Evolutionary conservation across 805 yeast species (phyloP).

Genomic region (Candida argentea): DNA sequence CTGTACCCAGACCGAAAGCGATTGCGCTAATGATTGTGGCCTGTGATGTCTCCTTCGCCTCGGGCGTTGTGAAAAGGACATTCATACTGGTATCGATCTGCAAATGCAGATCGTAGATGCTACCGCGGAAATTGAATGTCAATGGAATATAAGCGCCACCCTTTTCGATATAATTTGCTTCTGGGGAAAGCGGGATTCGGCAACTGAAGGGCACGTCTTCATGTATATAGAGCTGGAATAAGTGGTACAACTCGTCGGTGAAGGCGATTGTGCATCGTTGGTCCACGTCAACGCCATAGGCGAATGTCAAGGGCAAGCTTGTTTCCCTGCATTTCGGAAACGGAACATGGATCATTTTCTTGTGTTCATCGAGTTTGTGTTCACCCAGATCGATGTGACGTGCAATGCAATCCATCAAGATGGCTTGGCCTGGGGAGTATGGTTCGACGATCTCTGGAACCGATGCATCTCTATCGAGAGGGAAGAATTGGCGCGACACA

Average conservation of each 20-base stretch:
- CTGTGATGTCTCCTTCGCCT: slow-evolving; percentile 15
- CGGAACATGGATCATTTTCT: slow-evolving; percentile 43
- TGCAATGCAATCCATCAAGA: slow-evolving; percentile 50
- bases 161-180: slow-evolving; percentile 29
- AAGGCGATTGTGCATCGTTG: slow-evolving; percentile 52
- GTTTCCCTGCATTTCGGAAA: slow-evolving; percentile 63
- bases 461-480: slow-evolving; percentile 27
- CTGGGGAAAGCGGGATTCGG: slow-evolving; percentile 43
- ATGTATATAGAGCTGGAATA: slow-evolving; percentile 67
- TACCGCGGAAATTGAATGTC: slow-evolving; percentile 56
- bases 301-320: slow-evolving; percentile 44
- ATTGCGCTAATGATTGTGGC: slow-evolving; percentile 42
- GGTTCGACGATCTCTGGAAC: slow-evolving; percentile 27
- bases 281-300: slow-evolving; percentile 42
- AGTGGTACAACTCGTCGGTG: slow-evolving; percentile 56
- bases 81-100: slow-evolving; percentile 55
- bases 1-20: slow-evolving; percentile 53
- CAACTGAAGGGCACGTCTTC: slow-evolving; percentile 72
- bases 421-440: slow-evolving; percentile 27
- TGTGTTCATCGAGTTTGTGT: slow-evolving; percentile 57
- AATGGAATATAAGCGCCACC: slow-evolving; percentile 47
- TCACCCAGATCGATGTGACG: slow-evolving; percentile 70
- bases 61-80: slow-evolving; percentile 35
- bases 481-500: slow-evolving; percentile 21
- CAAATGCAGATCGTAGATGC: slow-evolving; percentile 54